Evolutionary conservation across 192 early-diverging fungal genomes (phyloP).

Genomic region (Backusella australiensis): DNA sequence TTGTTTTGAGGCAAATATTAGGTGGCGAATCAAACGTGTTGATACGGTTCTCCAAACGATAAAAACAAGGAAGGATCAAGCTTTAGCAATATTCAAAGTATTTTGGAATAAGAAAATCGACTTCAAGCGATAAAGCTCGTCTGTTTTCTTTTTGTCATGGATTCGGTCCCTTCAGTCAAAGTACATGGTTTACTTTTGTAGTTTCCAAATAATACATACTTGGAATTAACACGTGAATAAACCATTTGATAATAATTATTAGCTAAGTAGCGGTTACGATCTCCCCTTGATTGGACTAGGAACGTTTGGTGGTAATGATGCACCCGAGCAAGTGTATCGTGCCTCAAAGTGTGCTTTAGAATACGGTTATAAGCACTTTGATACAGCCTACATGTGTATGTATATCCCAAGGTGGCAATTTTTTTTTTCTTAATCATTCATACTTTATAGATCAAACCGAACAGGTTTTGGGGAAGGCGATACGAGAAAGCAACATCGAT

Average conservation of each 20-base stretch:
- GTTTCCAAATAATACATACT: not conserved
- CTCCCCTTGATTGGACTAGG: slow-evolving; percentile 29
- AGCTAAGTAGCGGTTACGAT: slow-evolving; percentile 30
- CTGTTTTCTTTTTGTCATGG: not conserved
- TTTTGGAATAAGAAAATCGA: not conserved
- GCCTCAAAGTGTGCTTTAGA: slow-evolving; percentile 21
- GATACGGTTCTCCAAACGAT: not conserved
- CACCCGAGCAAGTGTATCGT: slow-evolving; percentile 25
- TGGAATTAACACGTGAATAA: not conserved
- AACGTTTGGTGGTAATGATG: slow-evolving; percentile 27
- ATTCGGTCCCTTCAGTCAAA: slow-evolving; percentile 1
- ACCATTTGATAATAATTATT: not conserved
- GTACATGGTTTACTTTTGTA: not conserved
- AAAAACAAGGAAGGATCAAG: not conserved
- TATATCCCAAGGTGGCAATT: not conserved
- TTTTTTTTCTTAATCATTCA: not conserved
- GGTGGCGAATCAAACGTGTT: not conserved
- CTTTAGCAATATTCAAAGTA: not conserved
- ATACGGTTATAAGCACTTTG: slow-evolving; percentile 25
- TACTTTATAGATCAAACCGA: slow-evolving; percentile 14
- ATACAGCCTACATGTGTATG: slow-evolving; percentile 29
- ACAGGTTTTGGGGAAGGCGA: slow-evolving; percentile 52
- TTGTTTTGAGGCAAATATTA: no score
- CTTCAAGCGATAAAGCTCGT: not conserved
- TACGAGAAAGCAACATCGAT: slow-evolving; percentile 48